Conservation (phyloP, 306 rosid species). For the Castanopsis chinensis region DNA sequence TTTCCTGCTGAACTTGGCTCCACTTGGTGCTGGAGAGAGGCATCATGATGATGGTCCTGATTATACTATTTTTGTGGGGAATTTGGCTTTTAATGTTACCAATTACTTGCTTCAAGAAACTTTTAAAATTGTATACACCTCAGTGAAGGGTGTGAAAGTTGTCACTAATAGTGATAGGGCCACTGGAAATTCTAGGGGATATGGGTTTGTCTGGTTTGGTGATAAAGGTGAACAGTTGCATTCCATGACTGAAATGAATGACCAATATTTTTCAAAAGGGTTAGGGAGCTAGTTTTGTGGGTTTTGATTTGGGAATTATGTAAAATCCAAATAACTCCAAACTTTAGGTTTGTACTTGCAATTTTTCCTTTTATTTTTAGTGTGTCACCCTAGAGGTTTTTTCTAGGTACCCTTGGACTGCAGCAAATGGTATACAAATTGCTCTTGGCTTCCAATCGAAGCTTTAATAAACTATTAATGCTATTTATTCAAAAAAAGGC, state of each 20-base stretch:
- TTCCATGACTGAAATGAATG: conserved; percentile 65
- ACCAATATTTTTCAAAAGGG: conserved; percentile 36
- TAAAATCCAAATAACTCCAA: no score
- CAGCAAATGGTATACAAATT: no score
- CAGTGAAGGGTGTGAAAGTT: conserved; percentile 66
- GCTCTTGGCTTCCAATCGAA: no score
- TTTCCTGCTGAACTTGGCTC: conserved; percentile 65
- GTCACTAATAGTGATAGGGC: conserved; percentile 48
- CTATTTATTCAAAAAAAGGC: no score
- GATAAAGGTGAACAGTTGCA: conserved; percentile 57
- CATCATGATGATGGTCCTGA: conserved; percentile 67
- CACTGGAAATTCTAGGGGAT: conserved; percentile 67
- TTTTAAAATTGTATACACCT: conserved; percentile 35
- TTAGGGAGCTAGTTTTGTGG: no score
- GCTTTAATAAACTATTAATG: no score
- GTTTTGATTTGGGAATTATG: no score
- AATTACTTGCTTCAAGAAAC: conserved; percentile 59
- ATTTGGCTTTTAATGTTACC: conserved; percentile 64
- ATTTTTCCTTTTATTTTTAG: no score
- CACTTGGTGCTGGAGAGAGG: conserved; percentile 65
- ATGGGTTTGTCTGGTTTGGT: conserved; percentile 60
- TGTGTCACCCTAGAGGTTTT: no score
- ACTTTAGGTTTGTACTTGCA: no score
- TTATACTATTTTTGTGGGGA: conserved; percentile 57
- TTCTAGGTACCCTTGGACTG: no score